Base-by-base conservation (phyloP, 768 basidiomycete species). In the Leucosporidium creatinivorum region DNA sequence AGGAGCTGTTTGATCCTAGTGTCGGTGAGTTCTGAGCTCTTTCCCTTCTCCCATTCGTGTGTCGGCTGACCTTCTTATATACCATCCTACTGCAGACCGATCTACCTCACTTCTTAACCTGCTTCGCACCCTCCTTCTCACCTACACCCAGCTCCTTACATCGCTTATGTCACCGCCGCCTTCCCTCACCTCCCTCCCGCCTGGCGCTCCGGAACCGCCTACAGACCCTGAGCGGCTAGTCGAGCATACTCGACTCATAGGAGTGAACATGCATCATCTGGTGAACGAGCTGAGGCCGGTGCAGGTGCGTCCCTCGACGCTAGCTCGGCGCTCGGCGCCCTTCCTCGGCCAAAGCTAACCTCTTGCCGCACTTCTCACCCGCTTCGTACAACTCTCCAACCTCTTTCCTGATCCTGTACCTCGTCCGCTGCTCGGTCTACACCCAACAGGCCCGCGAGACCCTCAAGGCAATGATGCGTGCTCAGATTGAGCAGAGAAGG, bases 221-320 rank as follows among this genome's bases (percentile, higher is more conserved):
- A 60, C 70, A 21, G 72, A 73, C 17, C 63, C 72, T 1, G 71
- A 73, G 25, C 64, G 72, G 6, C 61, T 74, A 30, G 70, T 75
- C 2, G 88, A 90, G 75, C 91, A 91, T 88, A 87, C 93, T 61
- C 85, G 83, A 17, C 81, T 89, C 2, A 83, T 91, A 62, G 85
- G 85, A 10, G 88, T 90, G 77, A 94, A 93, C 77, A 82, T 94
- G 65, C 89, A 93, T 85, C 89, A 87, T 19, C 88, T 89, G 23
- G 89, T 89, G 48, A 94, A 94, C 75, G 91, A 92, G 73, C 79
- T 93, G 60, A 84, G 92, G 30, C 91, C 91, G 1, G 88, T 92
- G 7, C 91, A 93, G 83, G 90, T 86, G 30, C 17, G 79, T 10
- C 17, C 25, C 19, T 30, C 2, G 3, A 4, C 3, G 9, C 3